Evolutionary conservation across 164 flowering plant genomes (phyloP), one percentile per base, ranked within the genome.

Genomic region (Taxillus chinensis): DNA sequence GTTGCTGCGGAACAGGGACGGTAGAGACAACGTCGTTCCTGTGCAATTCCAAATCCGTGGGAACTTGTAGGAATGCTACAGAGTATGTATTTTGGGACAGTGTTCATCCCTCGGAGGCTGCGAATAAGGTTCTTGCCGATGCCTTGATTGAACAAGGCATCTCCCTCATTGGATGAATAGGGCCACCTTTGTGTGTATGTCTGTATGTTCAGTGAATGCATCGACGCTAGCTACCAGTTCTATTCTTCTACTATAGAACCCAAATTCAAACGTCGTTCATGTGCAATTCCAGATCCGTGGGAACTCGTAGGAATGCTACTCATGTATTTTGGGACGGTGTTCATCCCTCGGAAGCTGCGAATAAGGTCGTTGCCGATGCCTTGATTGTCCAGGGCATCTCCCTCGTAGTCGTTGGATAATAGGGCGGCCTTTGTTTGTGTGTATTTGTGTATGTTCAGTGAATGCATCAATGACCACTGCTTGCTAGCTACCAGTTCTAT

Each of bases 51-150:
- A 79, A 81, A 68, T 79, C 97, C 0, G 58, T 68, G 7, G 97
- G 99, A 43, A 93, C 99, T 38, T 93, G 97, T 52, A 45, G 71
- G 7, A 91, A 93, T 69, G 97, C 99, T 9, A 81, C 85, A 5
- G 75, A 84, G 57, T 89, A 84, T 57, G 95, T 90, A 65, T 93
- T 93, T 67, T 93, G 86, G 84, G 99, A 93, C 77, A 76, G 81
- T 58, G 96, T 93, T 39, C 99, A 93, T 71, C 99, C 96, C n/a
- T 84, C 96, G 57, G 75, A 91, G 59, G 95, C 93, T 37, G 86
- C 99, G 14, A 91, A 95, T 66, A 84, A 81, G 64, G 71, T 87
- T 61, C 86, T 95, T 17, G 91, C 97, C 0, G 87, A 89, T 67
- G 16, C 86, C 17, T 73, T 93, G 70, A 54, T 93, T 46, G 0